Conservation (phyloP, 495 filamentous ascomycete genomes). For the Podospora pseudocomata region DNA sequence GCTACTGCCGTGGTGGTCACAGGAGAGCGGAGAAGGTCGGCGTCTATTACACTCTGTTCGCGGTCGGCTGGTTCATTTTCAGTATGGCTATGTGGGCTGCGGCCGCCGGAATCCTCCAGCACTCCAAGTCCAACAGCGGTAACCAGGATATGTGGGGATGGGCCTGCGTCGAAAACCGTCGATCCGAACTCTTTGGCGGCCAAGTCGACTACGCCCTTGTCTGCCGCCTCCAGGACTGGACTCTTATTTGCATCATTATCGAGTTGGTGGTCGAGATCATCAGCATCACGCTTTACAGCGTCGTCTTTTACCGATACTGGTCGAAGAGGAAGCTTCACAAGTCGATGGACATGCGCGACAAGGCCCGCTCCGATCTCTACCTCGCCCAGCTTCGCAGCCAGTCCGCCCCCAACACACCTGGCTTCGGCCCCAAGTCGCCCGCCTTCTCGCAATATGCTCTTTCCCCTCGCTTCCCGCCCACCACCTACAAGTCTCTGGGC, state of each 20-base stretch:
- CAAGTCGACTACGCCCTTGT: conserved; percentile 87
- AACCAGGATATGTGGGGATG: conserved; percentile 95
- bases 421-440: conserved; percentile 66
- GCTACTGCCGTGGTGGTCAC: conserved; percentile 87
- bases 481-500: conserved; percentile 45
- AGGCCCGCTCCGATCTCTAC: conserved; percentile 88
- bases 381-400: conserved; percentile 89
- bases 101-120: conserved; percentile 79
- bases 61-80: conserved; percentile 89
- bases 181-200: conserved; percentile 66
- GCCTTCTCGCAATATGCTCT: conserved; percentile 51
- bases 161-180: conserved; percentile 85
- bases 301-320: conserved; percentile 95
- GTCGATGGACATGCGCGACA: conserved; percentile 93
- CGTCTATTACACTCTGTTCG: conserved; percentile 89
- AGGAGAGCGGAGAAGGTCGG: conserved; percentile 83
- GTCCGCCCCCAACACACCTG: conserved; percentile 91
- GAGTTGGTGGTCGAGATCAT: conserved; percentile 91
- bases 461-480: conserved; percentile 53
- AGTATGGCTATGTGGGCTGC: conserved; percentile 91
- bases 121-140: conserved; percentile 63
- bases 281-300: conserved; percentile 84
- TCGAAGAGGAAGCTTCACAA: conserved; percentile 91
- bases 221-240: conserved; percentile 95
- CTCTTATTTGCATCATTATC: conserved; percentile 93